A percentile compares a stretch with the other conserved stretches of the same genome.
These are phyloP conservation scores for Acanthamoeba lenticulata DNA, from an alignment of 208 protist genomes.

Conservation along the genomic window DNA sequence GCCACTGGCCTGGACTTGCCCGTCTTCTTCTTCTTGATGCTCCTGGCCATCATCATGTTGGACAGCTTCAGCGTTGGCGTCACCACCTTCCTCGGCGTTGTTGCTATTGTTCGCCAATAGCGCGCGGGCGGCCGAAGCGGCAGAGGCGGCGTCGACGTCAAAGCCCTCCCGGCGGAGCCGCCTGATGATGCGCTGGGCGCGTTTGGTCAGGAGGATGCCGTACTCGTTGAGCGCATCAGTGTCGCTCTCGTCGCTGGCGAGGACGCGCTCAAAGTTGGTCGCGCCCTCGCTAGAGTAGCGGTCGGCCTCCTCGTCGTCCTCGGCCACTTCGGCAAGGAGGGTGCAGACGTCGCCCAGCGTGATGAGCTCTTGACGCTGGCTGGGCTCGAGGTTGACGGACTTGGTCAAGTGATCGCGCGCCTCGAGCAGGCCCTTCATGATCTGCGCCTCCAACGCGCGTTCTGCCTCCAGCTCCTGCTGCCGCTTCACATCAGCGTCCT, in stretches of 20 bases:
- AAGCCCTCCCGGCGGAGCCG: neutral
- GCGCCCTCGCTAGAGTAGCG: neutral
- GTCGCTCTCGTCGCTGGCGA: neutral
- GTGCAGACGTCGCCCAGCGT: neutral
- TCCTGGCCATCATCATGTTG: neutral
- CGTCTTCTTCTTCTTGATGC: neutral
- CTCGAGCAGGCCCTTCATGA: neutral
- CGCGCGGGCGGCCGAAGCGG: neutral
- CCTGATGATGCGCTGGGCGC: neutral
- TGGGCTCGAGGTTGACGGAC: neutral
- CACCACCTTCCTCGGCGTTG: neutral
- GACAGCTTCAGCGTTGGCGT: neutral
- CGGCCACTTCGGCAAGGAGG: neutral
- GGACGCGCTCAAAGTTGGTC: neutral
- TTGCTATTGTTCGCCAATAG: too few species aligned
- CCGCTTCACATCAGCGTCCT: neutral
- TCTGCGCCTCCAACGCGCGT: neutral
- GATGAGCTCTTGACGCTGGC: neutral
- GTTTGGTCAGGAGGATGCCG: slow-evolving; percentile 44
- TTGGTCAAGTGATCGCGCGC: neutral
- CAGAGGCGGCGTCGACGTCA: neutral
- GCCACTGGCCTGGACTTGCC: too few species aligned
- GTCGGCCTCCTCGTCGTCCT: neutral
- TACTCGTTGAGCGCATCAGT: neutral
- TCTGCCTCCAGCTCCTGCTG: neutral